Evolutionary conservation across 1,284 basidiomycete genomes (phyloP).

Genomic region (Termitomyces sp.): DNA sequence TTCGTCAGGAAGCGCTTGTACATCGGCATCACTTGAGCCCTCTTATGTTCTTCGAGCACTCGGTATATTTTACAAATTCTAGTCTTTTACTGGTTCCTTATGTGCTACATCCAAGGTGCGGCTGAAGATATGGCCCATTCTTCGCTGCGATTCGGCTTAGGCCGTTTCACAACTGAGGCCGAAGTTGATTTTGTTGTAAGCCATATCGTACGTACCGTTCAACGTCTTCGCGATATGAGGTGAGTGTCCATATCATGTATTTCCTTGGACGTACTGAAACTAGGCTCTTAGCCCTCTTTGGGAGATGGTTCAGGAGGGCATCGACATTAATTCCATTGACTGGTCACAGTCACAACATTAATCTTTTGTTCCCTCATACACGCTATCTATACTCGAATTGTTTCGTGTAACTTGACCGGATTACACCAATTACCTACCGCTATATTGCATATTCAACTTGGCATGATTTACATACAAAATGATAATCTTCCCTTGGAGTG

Average conservation of each 20-base stretch:
- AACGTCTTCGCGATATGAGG: constrained; percentile 53
- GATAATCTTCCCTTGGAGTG: constrained; percentile 17
- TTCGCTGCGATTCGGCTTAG: constrained; percentile 95
- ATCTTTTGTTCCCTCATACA: constrained; percentile 10
- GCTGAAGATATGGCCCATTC: constrained; percentile 99
- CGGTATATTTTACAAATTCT: constrained; percentile 40
- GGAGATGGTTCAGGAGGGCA: constrained; percentile 99
- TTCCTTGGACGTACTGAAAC: constrained; percentile 12
- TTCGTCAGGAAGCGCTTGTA: constrained; percentile 97
- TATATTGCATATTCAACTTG: not conserved
- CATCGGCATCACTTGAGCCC: constrained; percentile 96
- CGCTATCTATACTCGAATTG: constrained; percentile 7
- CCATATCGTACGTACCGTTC: constrained; percentile 84
- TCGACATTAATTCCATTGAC: constrained; percentile 89
- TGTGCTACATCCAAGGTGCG: constrained; percentile 50
- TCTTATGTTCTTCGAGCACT: constrained; percentile 97
- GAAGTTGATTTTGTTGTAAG: constrained; percentile 94
- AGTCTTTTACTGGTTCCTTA: constrained; percentile 1
- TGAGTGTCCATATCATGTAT: constrained; percentile 23
- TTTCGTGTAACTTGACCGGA: not conserved
- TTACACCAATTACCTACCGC: not conserved
- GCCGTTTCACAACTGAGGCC: constrained; percentile 96
- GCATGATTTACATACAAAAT: not conserved
- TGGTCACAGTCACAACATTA: constrained; percentile 82
- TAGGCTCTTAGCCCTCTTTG: constrained; percentile 68